These are phyloP conservation scores for Pseudocercospora crystallina DNA, from an alignment of 2,329 filamentous ascomycete species.

Conservation along the genomic window DNA sequence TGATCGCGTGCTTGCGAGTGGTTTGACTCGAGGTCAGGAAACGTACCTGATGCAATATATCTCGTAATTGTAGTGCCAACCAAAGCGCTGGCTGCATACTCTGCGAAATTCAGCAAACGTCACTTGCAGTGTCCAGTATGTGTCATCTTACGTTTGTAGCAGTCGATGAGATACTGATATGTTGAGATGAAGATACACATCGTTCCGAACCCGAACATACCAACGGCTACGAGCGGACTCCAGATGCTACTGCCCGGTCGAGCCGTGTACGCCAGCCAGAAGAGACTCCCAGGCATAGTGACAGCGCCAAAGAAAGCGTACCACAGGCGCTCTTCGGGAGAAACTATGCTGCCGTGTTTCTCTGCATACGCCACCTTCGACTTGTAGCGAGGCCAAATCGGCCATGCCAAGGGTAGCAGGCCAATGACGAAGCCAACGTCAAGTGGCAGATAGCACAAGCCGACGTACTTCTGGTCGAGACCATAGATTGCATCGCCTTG, in stretches of 20 bases:
- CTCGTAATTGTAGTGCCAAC: constrained; percentile 41
- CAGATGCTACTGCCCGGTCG: constrained; percentile 47
- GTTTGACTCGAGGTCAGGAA: too few species aligned
- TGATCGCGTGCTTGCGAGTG: too few species aligned
- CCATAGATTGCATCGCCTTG: constrained; percentile 4
- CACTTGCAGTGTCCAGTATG: constrained; percentile 25
- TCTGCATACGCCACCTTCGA: constrained; percentile 33
- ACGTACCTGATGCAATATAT: constrained; percentile 32
- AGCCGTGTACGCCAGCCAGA: constrained; percentile 62
- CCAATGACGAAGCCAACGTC: constrained; percentile 8
- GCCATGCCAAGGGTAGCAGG: neutral
- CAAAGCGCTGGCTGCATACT: constrained; percentile 52
- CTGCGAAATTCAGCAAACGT: constrained; percentile 57
- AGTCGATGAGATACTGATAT: constrained; percentile 39
- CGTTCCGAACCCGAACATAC: constrained; percentile 52
- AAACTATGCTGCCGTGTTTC: constrained; percentile 27
- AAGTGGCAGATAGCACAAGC: constrained; percentile 7
- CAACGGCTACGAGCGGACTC: constrained; percentile 50
- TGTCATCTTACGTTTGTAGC: too few species aligned
- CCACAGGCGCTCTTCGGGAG: constrained; percentile 55
- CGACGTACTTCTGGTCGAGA: neutral
- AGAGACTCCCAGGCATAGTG: neutral
- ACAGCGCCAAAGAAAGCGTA: constrained; percentile 49
- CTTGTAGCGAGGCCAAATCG: constrained; percentile 3
- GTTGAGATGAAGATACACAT: constrained; percentile 49